These are phyloP conservation scores for Colletotrichum plurivorum DNA, from an alignment of 2,329 filamentous ascomycete species.

Conservation along the genomic window DNA sequence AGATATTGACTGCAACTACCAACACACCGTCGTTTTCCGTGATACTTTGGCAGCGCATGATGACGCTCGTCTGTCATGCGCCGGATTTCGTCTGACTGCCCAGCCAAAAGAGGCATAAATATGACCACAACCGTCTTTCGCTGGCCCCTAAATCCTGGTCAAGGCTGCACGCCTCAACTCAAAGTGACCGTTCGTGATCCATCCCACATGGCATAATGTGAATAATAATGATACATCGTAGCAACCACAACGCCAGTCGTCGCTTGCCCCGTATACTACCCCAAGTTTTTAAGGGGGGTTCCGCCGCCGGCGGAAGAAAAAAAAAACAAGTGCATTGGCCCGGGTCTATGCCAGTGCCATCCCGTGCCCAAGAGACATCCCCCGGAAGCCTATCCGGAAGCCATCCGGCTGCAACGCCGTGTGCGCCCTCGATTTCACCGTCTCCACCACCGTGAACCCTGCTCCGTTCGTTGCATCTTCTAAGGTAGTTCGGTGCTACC, in stretches of 20 bases:
- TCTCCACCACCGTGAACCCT: not conserved
- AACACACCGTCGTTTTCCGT: conserved; percentile 1
- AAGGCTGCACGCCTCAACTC: conserved; percentile 11
- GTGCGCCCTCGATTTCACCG: not conserved
- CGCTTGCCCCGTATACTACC: conserved; percentile 11
- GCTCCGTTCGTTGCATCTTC: not conserved
- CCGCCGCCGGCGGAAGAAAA: conserved; percentile 6
- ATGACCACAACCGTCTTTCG: not conserved
- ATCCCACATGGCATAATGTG: conserved; percentile 37
- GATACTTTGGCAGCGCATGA: conserved; percentile 5
- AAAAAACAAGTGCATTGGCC: not conserved
- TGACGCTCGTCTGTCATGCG: not conserved
- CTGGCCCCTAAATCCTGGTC: not conserved
- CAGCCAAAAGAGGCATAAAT: not conserved
- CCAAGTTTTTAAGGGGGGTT: conserved; percentile 1
- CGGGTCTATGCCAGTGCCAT: not conserved
- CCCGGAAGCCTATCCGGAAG: not conserved
- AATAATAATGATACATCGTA: conserved; percentile 44
- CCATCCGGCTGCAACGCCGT: not conserved
- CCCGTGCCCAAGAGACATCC: not conserved
- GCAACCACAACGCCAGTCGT: conserved; percentile 41
- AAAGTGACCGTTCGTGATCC: conserved; percentile 20
- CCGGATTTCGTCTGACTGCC: not conserved
- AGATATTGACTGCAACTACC: not conserved
- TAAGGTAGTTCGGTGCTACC: conserved; percentile 7